phyloP scores from a whole-genome alignment of 257 asterid genomes.

The Vinca minor region DNA sequence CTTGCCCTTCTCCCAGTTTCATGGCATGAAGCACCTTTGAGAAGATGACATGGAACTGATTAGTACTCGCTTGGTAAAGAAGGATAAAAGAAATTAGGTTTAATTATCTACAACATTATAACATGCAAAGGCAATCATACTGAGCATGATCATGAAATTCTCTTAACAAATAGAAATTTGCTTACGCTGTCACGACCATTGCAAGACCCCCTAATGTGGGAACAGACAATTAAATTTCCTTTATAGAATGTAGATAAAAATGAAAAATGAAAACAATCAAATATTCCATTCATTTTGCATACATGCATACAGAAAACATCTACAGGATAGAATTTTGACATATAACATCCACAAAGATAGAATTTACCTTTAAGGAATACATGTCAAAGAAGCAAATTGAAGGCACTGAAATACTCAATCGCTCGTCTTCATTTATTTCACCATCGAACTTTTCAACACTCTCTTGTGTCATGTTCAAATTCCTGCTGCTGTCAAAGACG shows the following conservation, averaged over 20 bases:
- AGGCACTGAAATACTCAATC: constrained; percentile 51
- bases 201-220: not conserved
- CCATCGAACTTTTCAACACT: constrained; percentile 25
- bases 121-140: not conserved
- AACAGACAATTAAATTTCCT: not conserved
- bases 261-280: not conserved
- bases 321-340: constrained; percentile 78
- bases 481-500: constrained; percentile 23
- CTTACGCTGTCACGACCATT: not conserved
- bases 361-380: constrained; percentile 60
- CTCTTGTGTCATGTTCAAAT: constrained; percentile 16
- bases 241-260: not conserved
- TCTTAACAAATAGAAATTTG: not conserved
- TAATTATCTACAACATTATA: not conserved
- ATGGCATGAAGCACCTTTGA: constrained; percentile 60
- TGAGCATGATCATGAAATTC: not conserved
- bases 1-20: constrained; percentile 73
- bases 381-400: constrained; percentile 80
- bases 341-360: constrained; percentile 37
- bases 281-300: not conserved
- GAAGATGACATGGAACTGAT: not conserved
- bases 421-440: constrained; percentile 39
- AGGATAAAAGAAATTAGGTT: not conserved
- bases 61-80: not conserved
- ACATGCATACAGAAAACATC: not conserved